Percentiles rank a stretch among this genome's conserved stretches.
phyloP scores from a whole-genome alignment of 139 green algal species.

The Picochlorum sp. region DNA sequence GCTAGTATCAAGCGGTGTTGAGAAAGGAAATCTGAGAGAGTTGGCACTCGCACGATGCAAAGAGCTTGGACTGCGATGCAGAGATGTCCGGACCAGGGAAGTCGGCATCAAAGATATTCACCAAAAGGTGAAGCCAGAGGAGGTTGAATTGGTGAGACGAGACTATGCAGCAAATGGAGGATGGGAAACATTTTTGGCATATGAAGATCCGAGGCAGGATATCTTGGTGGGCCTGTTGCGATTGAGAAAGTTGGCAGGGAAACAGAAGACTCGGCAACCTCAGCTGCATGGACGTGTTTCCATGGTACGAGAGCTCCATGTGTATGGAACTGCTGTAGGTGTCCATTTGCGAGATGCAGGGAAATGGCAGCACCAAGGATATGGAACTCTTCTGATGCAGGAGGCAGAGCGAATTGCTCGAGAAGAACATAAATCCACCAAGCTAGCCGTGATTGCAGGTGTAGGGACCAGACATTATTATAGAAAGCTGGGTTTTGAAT shows the following conservation, averaged over 20 bases:
- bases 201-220: slow-evolving; percentile 88
- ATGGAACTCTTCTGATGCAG: slow-evolving; percentile 88
- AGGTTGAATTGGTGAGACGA: slow-evolving; percentile 89
- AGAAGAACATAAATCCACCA: slow-evolving; percentile 75
- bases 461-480: slow-evolving; percentile 98
- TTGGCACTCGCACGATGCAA: slow-evolving; percentile 85
- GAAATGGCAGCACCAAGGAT: slow-evolving; percentile 87
- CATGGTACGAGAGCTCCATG: slow-evolving; percentile 95
- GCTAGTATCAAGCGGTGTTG: slow-evolving; percentile 85
- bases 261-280: slow-evolving; percentile 45
- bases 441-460: slow-evolving; percentile 94
- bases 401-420: slow-evolving; percentile 86
- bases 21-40: slow-evolving; percentile 95
- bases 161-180: slow-evolving; percentile 91
- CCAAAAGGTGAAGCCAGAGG: slow-evolving; percentile 59
- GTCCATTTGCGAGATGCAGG: slow-evolving; percentile 75
- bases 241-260: slow-evolving; percentile 48
- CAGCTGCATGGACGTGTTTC: slow-evolving; percentile 68
- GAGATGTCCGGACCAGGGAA: slow-evolving; percentile 91
- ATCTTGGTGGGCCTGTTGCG: slow-evolving; percentile 92
- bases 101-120: slow-evolving; percentile 97
- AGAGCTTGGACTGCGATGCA: slow-evolving; percentile 74
- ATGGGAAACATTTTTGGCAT: slow-evolving; percentile 97
- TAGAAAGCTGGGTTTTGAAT: slow-evolving; percentile 74
- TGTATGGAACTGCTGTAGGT: slow-evolving; percentile 92